Conservation (phyloP, 2,329 filamentous ascomycete genomes). For the Pestalotiopsis sp. region DNA sequence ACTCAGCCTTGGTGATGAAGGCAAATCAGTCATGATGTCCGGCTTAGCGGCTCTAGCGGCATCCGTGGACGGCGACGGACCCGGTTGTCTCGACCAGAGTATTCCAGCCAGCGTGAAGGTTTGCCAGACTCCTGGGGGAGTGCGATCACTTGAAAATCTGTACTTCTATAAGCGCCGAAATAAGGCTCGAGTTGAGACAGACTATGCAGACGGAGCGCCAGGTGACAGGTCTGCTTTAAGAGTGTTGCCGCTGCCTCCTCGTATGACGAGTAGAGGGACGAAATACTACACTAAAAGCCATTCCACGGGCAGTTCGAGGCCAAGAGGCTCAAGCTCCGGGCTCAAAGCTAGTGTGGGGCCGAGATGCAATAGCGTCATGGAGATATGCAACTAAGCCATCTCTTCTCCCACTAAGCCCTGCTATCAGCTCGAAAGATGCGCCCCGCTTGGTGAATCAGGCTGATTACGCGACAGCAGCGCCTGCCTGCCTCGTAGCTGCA, state of each 20-base stretch:
- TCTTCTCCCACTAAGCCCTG: not conserved
- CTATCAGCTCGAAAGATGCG: constrained; percentile 1
- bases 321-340: too few species aligned
- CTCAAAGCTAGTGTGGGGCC: not conserved
- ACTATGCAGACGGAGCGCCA: too few species aligned
- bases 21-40: constrained; percentile 49
- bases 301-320: not conserved
- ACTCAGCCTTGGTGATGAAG: constrained; percentile 57
- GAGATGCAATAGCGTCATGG: not conserved
- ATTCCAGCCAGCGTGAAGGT: constrained; percentile 48
- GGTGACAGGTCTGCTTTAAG: not conserved
- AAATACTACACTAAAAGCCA: not conserved
- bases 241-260: not conserved
- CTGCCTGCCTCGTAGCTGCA: constrained; percentile 22
- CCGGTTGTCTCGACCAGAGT: constrained; percentile 48
- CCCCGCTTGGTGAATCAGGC: constrained; percentile 26
- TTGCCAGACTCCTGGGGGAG: not conserved
- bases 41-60: constrained; percentile 33
- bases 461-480: constrained; percentile 32
- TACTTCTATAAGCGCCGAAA: not conserved
- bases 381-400: not conserved
- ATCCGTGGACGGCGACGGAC: constrained; percentile 35
- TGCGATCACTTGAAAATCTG: not conserved
- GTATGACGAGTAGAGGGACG: not conserved
- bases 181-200: not conserved